Evolutionary conservation across 2,329 filamentous ascomycete genomes (phyloP).

Genomic region (Phialophora chinensis): DNA sequence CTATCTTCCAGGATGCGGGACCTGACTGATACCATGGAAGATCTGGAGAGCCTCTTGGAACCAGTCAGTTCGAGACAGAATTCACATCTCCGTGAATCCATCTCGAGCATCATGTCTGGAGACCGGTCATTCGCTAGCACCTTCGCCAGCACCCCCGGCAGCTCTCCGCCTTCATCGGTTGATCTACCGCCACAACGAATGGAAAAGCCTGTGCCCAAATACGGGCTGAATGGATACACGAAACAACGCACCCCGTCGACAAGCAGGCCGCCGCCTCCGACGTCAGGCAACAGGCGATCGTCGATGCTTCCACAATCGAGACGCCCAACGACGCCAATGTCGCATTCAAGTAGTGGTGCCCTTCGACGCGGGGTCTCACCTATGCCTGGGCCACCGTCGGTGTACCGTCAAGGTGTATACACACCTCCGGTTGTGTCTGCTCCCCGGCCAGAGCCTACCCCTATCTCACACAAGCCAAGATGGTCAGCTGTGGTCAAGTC

Average conservation of each 20-base stretch:
- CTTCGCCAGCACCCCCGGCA: constrained; percentile 72
- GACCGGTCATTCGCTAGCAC: constrained; percentile 72
- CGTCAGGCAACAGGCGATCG: constrained; percentile 34
- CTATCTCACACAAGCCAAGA: constrained; percentile 65
- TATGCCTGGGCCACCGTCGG: constrained; percentile 38
- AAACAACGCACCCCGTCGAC: constrained; percentile 50
- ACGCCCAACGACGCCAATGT: constrained; percentile 38
- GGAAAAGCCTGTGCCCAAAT: constrained; percentile 56
- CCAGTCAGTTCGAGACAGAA: constrained; percentile 67
- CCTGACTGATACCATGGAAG: constrained; percentile 75
- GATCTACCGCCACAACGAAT: constrained; percentile 60
- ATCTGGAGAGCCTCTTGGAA: constrained; percentile 76
- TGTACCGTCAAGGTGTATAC: constrained; percentile 40
- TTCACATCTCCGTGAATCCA: constrained; percentile 85
- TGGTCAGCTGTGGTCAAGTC: constrained; percentile 75
- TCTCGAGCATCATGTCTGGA: constrained; percentile 88
- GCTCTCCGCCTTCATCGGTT: constrained; percentile 72
- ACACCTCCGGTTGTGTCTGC: constrained; percentile 50
- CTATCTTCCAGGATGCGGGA: constrained; percentile 81
- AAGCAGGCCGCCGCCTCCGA: constrained; percentile 41
- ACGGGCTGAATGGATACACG: constrained; percentile 38
- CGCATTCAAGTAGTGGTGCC: constrained; percentile 25
- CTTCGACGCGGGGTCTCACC: constrained; percentile 36
- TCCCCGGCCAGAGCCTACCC: constrained; percentile 52
- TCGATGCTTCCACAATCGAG: constrained; percentile 34